Evolutionary conservation across 345 rosid species (phyloP), one percentile per base, ranked within the genome.

Genomic region (Eucalyptus coolabah): DNA sequence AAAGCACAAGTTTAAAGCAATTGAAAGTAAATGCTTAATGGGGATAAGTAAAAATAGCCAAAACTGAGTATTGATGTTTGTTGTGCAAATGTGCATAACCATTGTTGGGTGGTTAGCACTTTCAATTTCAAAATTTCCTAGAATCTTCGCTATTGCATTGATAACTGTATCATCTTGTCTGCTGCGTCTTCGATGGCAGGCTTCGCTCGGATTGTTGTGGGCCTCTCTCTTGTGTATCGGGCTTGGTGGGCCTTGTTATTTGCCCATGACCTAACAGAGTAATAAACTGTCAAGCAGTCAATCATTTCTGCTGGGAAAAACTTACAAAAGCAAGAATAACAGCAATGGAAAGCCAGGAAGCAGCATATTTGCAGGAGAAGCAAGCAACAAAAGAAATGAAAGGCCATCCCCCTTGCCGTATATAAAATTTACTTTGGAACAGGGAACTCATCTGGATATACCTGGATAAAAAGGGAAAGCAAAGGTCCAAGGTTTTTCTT

Each of bases 381-480:
- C 59, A 19, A 19, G 59, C 59, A 1, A 19, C 26, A 53, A 0
- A 53, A 53, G 59, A 53, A 53, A 53, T 53, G 59, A 53, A 53
- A 19, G 26, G 59, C 59, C 59, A 19, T 7, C 24, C 59, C 2
- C 10, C 59, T 53, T 8, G 59, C 59, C 19, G 59, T 53, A 53
- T 53, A 53, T 53, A 7, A 53, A 1, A 19, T 53, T 19, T 53
- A 1, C 44, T 32, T 30, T 72, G 67, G 50, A 60, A 45, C 12
- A 92, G 91, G 32, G 72, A 72, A 91, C 85, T 53, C 51, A 80
- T 49, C 42, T 67, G 83, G 63, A 53, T 8, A 88, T 88, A 96
- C 99, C 98, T 97, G 99, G 90, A 98, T 96, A 95, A 99, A 97
- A 34, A 95, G 92, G 88, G 95, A 91, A 92, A 98, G 95, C 47